A percentile compares a stretch with the other conserved stretches of the same genome.
These are phyloP conservation scores for Usnea hakonensis DNA, from an alignment of 495 filamentous ascomycete species.

Conservation along the genomic window DNA sequence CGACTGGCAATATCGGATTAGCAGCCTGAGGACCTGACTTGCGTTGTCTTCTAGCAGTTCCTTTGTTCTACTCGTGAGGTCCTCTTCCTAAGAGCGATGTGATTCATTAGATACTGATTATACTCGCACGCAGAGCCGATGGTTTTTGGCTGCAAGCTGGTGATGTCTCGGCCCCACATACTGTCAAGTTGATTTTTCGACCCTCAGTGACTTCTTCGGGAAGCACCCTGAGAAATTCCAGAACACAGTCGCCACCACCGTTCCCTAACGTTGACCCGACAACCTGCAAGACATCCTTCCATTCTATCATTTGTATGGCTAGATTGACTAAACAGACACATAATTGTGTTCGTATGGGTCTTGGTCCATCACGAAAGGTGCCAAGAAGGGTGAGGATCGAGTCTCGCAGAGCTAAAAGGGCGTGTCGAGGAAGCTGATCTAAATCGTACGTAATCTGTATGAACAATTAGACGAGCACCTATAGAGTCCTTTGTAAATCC, in stretches of 20 bases:
- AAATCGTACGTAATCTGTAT: slow-evolving; percentile 72
- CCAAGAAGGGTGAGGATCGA: slow-evolving; percentile 73
- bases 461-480: slow-evolving; percentile 27
- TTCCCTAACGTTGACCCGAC: slow-evolving; percentile 74
- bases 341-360: slow-evolving; percentile 87
- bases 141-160: slow-evolving; percentile 37
- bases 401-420: slow-evolving; percentile 67
- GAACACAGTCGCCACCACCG: slow-evolving; percentile 69
- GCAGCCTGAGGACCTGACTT: slow-evolving; percentile 69
- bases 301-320: slow-evolving; percentile 90
- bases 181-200: slow-evolving; percentile 95
- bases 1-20: slow-evolving; percentile 83
- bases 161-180: slow-evolving; percentile 63
- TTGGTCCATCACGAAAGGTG: slow-evolving; percentile 70
- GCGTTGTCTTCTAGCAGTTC: slow-evolving; percentile 90
- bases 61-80: slow-evolving; percentile 68
- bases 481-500: slow-evolving; percentile 14
- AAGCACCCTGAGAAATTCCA: slow-evolving; percentile 93
- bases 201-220: slow-evolving; percentile 99
- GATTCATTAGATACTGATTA: slow-evolving; percentile 40
- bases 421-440: slow-evolving; percentile 71
- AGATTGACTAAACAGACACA: slow-evolving; percentile 90
- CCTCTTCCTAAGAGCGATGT: slow-evolving; percentile 70
- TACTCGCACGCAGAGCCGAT: slow-evolving; percentile 23
- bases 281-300: slow-evolving; percentile 84